Base-by-base conservation (phyloP, 441 rosid genomes). In the Eruca vesicaria region DNA sequence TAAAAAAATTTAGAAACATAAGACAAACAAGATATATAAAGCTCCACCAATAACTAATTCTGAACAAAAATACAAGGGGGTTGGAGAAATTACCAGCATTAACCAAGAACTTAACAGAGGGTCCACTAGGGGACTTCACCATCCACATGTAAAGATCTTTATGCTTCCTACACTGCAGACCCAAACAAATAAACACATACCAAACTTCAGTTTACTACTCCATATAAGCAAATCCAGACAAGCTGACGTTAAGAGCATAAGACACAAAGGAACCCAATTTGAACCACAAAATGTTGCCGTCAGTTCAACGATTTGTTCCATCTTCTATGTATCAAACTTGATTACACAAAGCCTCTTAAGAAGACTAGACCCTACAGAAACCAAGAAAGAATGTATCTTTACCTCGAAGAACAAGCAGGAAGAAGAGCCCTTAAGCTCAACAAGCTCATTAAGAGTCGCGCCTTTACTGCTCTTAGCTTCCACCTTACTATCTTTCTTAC, bases 321-420 rank as follows among this genome's bases (percentile, higher is more conserved):
- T 15, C 21, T 63, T 64, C 33, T 6, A 18, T 35, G 43, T 19
- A 53, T 4, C 5, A 35, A 11, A 4, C 10, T 48, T 7, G 23
- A 64, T 21, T 36, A 21, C 4, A 7, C n/a, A 6, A 38, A 65
- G 1, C 15, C 31, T 16, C 38, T 33, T 53, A 21, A 21, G 32
- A 66, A 63, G 53, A 33, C 5, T 21, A 75, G 58, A 32, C 2
- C 11, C 9, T 9, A 8, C 26, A 72, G 21, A 4, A 9, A 32
- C 21, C 6, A 29, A 1, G 56, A 64, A 57, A 70, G 45, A 50
- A 20, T 0, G 52, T 73, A 57, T 5, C 45, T 9, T 77, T 73
- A 95, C 98, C 97, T 96, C 99, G 29, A 96, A 96, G 73, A 96
- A 93, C 74, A 96, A 82, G 75, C 87, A 84, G 8, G 99, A 96